Evolutionary conservation across 2,329 filamentous ascomycete species (phyloP), one percentile per base, ranked within the genome.

Genomic region (Colletotrichum coccodes): DNA sequence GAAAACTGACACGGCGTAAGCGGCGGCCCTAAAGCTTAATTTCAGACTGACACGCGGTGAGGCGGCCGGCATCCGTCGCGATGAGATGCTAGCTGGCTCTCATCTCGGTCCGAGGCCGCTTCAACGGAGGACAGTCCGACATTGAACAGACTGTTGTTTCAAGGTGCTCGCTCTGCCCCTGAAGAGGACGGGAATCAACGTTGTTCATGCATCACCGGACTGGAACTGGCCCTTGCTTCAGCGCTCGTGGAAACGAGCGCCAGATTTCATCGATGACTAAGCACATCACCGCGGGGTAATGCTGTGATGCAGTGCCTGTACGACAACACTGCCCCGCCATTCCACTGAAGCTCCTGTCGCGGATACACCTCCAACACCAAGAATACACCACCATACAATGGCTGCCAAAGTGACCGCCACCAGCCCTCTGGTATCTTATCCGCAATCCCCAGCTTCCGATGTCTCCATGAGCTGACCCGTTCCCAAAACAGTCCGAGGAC

Each of bases 341-440:
- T 12, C n/a, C 40, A 26, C 28, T 26, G 56, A 18, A 54, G 52
- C 34, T 40, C 21, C 34, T 14, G 42, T 46, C 42, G 6, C 8
- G n/a, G 12, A 44, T 40, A 34, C n/a, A 8, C 40, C 14, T 59
- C 42, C 32, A 40, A 30, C 44, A 38, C 57, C 34, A 6, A 34
- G 16, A 42, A n/a, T 16, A 30, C 30, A n/a, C 26, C 30, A 49
- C 5, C 30, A 30, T 18, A 56, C 60, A 54, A 56, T 62, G 50
- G 36, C 47, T 44, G 78, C 83, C 5, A 85, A 84, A 71, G 76
- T 86, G 30, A 68, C 84, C 32, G 81, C 80, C 18, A 80, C 79
- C 0, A 81, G 80, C 71, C 82, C 84, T 42, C 75, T 87, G 70
- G 85, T 87, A 78, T 70, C 42, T 6, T 9, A 9, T 44, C 23